Percentiles rank a stretch among this genome's conserved stretches.
phyloP scores from a whole-genome alignment of 176 grass and related monocot species.

The Avena eriantha region DNA sequence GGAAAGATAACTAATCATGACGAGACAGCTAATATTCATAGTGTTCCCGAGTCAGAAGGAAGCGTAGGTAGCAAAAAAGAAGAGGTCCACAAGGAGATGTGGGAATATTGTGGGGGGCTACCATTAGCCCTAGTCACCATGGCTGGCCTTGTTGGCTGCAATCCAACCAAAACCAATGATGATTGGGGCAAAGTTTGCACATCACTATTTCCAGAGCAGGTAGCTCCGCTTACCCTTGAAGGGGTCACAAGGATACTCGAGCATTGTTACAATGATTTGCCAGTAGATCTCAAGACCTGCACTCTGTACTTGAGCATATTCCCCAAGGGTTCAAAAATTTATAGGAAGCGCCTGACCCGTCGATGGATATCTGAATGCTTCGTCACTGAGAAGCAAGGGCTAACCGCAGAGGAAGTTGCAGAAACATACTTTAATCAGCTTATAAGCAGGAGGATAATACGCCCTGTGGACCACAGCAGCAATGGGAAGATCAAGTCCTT shows the following conservation, averaged over 20 bases:
- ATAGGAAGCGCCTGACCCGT: background rate
- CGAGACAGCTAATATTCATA: no score
- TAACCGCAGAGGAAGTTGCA: background rate
- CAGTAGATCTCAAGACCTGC: constrained; percentile 8
- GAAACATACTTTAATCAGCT: background rate
- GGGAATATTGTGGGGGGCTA: background rate
- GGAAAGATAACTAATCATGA: no score
- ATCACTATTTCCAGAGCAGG: background rate
- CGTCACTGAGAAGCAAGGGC: constrained; percentile 19
- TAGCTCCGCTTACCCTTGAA: background rate
- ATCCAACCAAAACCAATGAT: background rate
- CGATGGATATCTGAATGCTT: constrained; percentile 37
- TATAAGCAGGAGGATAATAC: constrained; percentile 11
- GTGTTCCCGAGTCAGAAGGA: background rate
- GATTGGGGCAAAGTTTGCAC: background rate
- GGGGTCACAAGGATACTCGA: constrained; percentile 10
- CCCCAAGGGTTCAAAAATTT: background rate
- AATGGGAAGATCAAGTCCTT: constrained; percentile 32
- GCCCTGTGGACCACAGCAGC: background rate
- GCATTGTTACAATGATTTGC: background rate
- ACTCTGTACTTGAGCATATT: constrained; percentile 29
- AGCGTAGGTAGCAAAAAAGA: background rate
- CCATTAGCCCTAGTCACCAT: background rate
- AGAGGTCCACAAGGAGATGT: background rate
- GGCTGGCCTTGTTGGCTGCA: background rate